Percentiles rank a stretch among this genome's conserved stretches.
phyloP scores from a whole-genome alignment of 345 rosid genomes.

The Carallia pectinifolia region DNA sequence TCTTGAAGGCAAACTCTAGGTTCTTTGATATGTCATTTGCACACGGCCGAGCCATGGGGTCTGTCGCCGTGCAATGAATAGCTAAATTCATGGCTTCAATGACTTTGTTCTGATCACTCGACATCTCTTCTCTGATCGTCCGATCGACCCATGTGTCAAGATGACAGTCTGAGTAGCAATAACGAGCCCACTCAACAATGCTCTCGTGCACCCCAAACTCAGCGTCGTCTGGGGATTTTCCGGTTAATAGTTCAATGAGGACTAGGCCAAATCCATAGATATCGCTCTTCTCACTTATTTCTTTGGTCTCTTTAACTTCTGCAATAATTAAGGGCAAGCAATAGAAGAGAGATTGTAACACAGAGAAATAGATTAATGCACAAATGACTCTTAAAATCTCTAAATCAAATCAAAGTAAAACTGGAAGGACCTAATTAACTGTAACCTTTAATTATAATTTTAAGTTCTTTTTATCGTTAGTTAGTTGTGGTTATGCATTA shows the following conservation, averaged over 20 bases:
- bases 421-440: too few species aligned
- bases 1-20: conserved; percentile 41
- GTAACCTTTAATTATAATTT: too few species aligned
- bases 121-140: conserved; percentile 30
- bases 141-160: conserved; percentile 70
- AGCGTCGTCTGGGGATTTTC: conserved; percentile 52
- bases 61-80: conserved; percentile 61
- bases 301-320: conserved; percentile 62
- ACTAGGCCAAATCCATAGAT: conserved; percentile 65
- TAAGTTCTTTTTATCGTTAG: too few species aligned
- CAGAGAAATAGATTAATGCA: too few species aligned
- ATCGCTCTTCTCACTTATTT: conserved; percentile 57
- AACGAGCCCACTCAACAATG: conserved; percentile 68
- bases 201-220: conserved; percentile 54
- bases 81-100: conserved; percentile 69
- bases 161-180: conserved; percentile 72
- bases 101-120: conserved; percentile 36
- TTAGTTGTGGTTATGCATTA: too few species aligned
- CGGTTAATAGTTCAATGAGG: conserved; percentile 66
- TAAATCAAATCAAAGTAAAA: too few species aligned
- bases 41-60: conserved; percentile 64
- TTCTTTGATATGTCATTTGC: conserved; percentile 46
- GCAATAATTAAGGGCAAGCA: neutral
- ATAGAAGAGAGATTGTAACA: too few species aligned
- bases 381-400: too few species aligned